phyloP scores from a whole-genome alignment of 2,329 filamentous ascomycete species.

The Claviceps lovelessii region DNA sequence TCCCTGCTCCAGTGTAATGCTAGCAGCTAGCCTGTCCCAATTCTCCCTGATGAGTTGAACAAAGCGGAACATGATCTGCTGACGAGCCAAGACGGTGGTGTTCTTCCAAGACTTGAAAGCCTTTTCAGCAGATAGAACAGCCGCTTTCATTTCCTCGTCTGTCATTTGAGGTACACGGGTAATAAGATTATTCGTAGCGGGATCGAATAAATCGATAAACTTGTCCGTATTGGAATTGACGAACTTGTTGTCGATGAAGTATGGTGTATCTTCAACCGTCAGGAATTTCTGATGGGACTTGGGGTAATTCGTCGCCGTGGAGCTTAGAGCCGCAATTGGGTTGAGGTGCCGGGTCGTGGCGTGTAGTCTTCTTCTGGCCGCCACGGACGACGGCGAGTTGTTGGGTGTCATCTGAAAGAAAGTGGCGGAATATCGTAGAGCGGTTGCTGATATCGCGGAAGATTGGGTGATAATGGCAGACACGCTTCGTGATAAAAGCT shows the following conservation, averaged over 20 bases:
- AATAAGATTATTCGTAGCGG: conserved; percentile 73
- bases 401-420: conserved; percentile 22
- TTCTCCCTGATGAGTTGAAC: conserved; percentile 67
- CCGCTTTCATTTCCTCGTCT: conserved; percentile 58
- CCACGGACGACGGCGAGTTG: conserved; percentile 19
- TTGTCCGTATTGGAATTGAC: conserved; percentile 50
- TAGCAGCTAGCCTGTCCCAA: conserved; percentile 72
- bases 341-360: conserved; percentile 42
- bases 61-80: conserved; percentile 82
- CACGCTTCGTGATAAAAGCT: conserved; percentile 27
- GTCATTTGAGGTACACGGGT: conserved; percentile 74
- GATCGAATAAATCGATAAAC: conserved; percentile 71
- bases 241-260: conserved; percentile 74
- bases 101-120: conserved; percentile 62
- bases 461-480: conserved; percentile 22
- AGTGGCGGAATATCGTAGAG: conserved; percentile 13
- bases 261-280: conserved; percentile 56
- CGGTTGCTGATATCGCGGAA: conserved; percentile 12
- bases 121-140: conserved; percentile 59
- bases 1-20: conserved; percentile 77
- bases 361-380: conserved; percentile 37
- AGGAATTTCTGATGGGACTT: conserved; percentile 57
- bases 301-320: conserved; percentile 48
- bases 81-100: conserved; percentile 57
- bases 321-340: conserved; percentile 37